These are phyloP conservation scores for Erodium chrysanthum DNA, from an alignment of 441 rosid species.

Conservation along the genomic window DNA sequence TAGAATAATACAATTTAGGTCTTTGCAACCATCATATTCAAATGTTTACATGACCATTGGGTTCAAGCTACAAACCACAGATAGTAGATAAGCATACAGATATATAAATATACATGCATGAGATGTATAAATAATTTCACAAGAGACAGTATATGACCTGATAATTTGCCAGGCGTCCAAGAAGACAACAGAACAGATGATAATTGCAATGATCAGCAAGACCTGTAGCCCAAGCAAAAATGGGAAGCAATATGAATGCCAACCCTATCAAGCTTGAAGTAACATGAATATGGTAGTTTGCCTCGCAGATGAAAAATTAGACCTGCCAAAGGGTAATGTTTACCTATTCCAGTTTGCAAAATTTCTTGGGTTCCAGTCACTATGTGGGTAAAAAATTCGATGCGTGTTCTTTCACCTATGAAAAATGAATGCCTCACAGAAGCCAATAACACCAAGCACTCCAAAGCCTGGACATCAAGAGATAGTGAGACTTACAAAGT, in stretches of 20 bases:
- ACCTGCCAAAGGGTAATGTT: neutral
- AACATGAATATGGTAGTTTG: neutral
- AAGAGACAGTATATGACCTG: conserved; percentile 44
- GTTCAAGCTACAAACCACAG: conserved; percentile 4
- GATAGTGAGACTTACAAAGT: neutral
- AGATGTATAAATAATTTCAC: neutral
- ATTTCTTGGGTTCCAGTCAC: conserved; percentile 25
- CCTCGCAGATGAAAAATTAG: too few relatives aligned
- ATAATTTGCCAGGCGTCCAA: conserved; percentile 88
- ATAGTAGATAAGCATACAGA: neutral
- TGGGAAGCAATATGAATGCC: neutral
- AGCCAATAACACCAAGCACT: conserved; percentile 28
- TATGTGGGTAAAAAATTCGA: conserved; percentile 21
- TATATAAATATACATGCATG: neutral
- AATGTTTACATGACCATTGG: conserved; percentile 1
- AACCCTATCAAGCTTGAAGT: too few relatives aligned
- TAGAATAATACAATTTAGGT: neutral
- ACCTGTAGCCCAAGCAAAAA: conserved; percentile 33
- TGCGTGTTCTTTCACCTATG: conserved; percentile 20
- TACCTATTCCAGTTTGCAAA: conserved; percentile 25
- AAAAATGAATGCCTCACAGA: conserved; percentile 26
- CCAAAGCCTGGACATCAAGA: conserved; percentile 19
- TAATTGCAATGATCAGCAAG: conserved; percentile 99
- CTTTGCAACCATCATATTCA: neutral
- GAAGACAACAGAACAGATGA: conserved; percentile 95